Percentiles rank a stretch among this genome's conserved stretches.
These are phyloP conservation scores for Mycena leptocephala DNA, from an alignment of 768 basidiomycete genomes.

Conservation along the genomic window DNA sequence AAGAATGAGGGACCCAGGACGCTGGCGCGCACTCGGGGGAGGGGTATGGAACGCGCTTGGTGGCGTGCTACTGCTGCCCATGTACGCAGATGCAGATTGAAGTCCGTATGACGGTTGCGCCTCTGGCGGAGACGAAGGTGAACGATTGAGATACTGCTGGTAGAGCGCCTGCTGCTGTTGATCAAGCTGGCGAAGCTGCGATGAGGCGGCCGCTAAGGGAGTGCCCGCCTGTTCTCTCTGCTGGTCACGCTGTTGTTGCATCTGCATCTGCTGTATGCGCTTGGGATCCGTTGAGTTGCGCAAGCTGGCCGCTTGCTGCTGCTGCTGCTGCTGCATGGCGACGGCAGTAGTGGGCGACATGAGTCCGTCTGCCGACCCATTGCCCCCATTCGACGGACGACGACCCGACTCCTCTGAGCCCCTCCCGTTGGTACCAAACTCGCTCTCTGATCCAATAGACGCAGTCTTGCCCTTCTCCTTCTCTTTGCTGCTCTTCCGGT, in stretches of 20 bases:
- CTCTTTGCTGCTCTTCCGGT: constrained; percentile 82
- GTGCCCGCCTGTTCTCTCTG: constrained; percentile 47
- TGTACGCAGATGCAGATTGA: constrained; percentile 81
- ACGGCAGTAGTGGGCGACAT: constrained; percentile 68
- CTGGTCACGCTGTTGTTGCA: constrained; percentile 42
- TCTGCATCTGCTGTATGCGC: constrained; percentile 34
- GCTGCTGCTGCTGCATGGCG: constrained; percentile 75
- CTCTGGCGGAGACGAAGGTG: constrained; percentile 86
- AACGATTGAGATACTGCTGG: constrained; percentile 90
- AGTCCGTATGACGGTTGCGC: constrained; percentile 82
- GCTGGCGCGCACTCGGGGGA: constrained; percentile 69
- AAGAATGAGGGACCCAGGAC: constrained; percentile 86
- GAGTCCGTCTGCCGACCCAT: constrained; percentile 47
- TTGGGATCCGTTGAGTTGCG: constrained; percentile 49
- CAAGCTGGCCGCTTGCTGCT: constrained; percentile 49
- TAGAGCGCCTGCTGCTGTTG: constrained; percentile 92
- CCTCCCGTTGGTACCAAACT: constrained; percentile 54
- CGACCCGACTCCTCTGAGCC: constrained; percentile 78
- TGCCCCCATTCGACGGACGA: constrained; percentile 49
- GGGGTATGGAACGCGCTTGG: constrained; percentile 53
- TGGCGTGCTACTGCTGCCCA: constrained; percentile 49
- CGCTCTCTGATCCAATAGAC: constrained; percentile 69
- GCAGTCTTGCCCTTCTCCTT: constrained; percentile 74
- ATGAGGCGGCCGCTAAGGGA: constrained; percentile 60
- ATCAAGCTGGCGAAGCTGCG: constrained; percentile 87